Base-by-base conservation (phyloP, 257 asterid species). In the Nicotiana paniculata region DNA sequence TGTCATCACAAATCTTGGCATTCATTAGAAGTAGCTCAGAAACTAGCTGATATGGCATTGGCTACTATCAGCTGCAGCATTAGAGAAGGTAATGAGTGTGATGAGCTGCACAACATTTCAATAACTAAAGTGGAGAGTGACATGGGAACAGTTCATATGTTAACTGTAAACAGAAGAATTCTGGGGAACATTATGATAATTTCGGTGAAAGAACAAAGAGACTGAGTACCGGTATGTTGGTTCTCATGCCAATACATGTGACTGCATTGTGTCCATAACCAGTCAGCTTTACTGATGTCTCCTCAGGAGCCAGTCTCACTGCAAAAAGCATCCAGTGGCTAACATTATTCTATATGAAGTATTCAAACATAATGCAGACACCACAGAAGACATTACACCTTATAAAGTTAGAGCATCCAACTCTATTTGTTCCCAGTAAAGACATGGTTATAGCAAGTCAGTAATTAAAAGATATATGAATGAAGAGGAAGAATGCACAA, bases 291-390 rank as follows among this genome's bases (percentile, higher is more conserved):
- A 39, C 86, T 28, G 98, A 93, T 84, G 81, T 67, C 86, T 92
- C 97, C 85, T 93, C 98, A 17, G 97, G 97, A 87, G 97, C 98
- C 82, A 96, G 95, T 87, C 97, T 90, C 95, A 94, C 99, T 93
- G 93, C 88, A 90, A 46, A 72, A 84, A 79, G 28, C 61, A 26
- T 75, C 13, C 79, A 75, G 43, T 51, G 53, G 33, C 63, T 75
- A 75, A 48, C 30, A 15, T 51, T 9, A 75, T 75, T 48, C 46
- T 26, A 48, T 15, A 51, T 13, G 26, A 7, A 51, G 26, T 26
- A 15, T 46, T 75, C 63, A 15, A 74, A 28, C 46, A 75, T 26
- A 75, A 26, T 26, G 46, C 53, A 54, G 46, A 75, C 16, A 35
- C 63, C 79, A 75, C 24, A 48, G 26, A 48, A 26, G 39, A 74